Conservation (phyloP, 2,329 filamentous ascomycete species). For the Nemania sp. region DNA sequence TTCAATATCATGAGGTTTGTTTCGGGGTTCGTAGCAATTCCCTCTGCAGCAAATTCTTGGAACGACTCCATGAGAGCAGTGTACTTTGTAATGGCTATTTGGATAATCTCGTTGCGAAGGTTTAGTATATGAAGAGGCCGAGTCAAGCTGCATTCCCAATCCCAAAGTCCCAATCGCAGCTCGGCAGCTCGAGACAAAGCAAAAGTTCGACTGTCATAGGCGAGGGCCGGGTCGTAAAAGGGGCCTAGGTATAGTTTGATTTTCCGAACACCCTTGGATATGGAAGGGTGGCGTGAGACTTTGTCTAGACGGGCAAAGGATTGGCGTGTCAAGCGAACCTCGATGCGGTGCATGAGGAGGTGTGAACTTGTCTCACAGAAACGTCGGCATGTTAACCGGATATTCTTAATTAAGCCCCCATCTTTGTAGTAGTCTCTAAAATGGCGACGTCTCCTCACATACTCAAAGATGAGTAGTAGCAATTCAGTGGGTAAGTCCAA, state of each 20-base stretch:
- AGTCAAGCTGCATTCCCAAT: neutral
- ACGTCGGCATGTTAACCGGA: conserved; percentile 38
- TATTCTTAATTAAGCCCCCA: conserved; percentile 21
- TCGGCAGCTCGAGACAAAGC: neutral
- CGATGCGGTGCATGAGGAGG: conserved; percentile 35
- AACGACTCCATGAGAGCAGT: too few relatives aligned
- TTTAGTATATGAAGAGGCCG: too few relatives aligned
- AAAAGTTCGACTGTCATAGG: neutral
- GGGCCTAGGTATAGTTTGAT: conserved; percentile 5
- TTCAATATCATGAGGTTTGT: too few relatives aligned
- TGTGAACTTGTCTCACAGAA: conserved; percentile 40
- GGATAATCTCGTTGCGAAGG: too few relatives aligned
- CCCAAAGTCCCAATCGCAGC: neutral
- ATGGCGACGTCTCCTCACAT: too few relatives aligned
- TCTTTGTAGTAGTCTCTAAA: neutral
- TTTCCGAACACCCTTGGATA: conserved; percentile 33
- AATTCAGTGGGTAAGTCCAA: conserved; percentile 32
- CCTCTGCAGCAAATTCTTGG: too few relatives aligned
- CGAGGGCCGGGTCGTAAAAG: neutral
- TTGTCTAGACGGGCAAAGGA: conserved; percentile 37
- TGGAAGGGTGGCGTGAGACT: conserved; percentile 38
- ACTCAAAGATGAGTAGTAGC: conserved; percentile 24
- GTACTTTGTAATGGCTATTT: too few relatives aligned
- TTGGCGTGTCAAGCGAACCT: conserved; percentile 19
- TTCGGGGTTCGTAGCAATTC: too few relatives aligned